Evolutionary conservation across 2,329 filamentous ascomycete species (phyloP).

Genomic region (Venturia nashicola): DNA sequence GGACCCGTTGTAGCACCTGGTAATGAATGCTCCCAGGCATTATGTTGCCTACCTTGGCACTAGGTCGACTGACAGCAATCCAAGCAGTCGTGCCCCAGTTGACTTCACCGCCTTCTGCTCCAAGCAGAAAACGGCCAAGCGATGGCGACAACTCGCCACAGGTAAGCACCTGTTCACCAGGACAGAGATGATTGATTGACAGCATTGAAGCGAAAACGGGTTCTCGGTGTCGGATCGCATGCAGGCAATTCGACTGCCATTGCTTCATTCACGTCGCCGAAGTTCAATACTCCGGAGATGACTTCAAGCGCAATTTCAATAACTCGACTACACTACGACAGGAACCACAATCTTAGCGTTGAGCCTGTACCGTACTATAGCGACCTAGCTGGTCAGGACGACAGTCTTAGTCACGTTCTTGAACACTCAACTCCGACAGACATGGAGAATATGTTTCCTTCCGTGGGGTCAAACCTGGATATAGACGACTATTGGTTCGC

Average conservation of each 20-base stretch:
- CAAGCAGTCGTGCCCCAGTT: background rate
- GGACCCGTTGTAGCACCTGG: background rate
- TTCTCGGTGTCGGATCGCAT: background rate
- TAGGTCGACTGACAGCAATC: background rate
- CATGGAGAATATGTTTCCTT: constrained; percentile 2
- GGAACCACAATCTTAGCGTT: background rate
- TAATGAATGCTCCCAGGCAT: background rate
- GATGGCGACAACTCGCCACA: constrained; percentile 1
- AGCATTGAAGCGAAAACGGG: constrained; percentile 1
- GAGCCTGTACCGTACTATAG: background rate
- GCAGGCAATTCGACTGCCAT: background rate
- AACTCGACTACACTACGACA: background rate
- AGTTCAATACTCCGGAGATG: constrained; percentile 5
- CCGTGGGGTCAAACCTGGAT: constrained; percentile 2
- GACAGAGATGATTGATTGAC: background rate
- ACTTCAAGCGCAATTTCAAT: background rate
- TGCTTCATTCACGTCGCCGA: constrained; percentile 3
- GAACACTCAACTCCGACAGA: constrained; percentile 1
- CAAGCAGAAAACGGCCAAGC: background rate
- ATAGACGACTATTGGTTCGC: constrained; percentile 10
- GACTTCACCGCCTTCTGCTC: background rate
- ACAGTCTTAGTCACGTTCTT: background rate
- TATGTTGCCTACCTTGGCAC: background rate
- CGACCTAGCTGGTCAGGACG: background rate
- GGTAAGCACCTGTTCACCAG: background rate